Evolutionary conservation across 495 filamentous ascomycete species (phyloP).

Genomic region (Glutinoglossum americanum): DNA sequence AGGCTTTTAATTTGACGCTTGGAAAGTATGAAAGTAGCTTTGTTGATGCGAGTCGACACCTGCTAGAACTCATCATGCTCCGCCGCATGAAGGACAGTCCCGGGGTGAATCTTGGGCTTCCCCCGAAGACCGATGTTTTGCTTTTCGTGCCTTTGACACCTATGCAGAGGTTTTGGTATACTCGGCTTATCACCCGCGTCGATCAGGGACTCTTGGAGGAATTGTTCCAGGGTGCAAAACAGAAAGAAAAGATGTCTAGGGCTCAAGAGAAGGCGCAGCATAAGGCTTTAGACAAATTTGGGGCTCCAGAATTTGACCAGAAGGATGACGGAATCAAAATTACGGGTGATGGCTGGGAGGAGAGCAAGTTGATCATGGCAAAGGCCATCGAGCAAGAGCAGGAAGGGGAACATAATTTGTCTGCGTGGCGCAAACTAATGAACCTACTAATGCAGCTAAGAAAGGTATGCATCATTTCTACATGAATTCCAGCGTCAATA

Average conservation of each 20-base stretch:
- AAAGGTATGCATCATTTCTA: slow-evolving; percentile 18
- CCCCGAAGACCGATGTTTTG: slow-evolving; percentile 35
- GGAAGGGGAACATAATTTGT: slow-evolving; percentile 14
- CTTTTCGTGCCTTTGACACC: slow-evolving; percentile 39
- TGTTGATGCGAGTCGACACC: slow-evolving; percentile 27
- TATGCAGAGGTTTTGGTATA: slow-evolving; percentile 41
- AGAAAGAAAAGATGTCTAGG: slow-evolving; percentile 24
- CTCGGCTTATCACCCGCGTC: slow-evolving; percentile 32
- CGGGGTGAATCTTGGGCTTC: slow-evolving; percentile 34
- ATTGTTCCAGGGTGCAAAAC: slow-evolving; percentile 25
- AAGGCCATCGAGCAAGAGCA: slow-evolving; percentile 24
- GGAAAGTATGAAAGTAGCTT: slow-evolving; percentile 32
- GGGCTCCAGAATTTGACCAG: slow-evolving; percentile 10
- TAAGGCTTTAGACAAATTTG: slow-evolving; percentile 7
- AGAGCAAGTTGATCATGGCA: slow-evolving; percentile 24
- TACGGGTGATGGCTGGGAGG: slow-evolving; percentile 20
- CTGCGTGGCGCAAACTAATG: slow-evolving; percentile 32
- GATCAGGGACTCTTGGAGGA: slow-evolving; percentile 31
- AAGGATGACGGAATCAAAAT: background rate
- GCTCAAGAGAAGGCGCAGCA: slow-evolving; percentile 12
- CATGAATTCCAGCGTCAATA: background rate
- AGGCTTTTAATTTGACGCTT: slow-evolving; percentile 33
- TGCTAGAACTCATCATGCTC: slow-evolving; percentile 41
- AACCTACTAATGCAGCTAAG: slow-evolving; percentile 44
- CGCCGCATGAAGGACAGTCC: slow-evolving; percentile 39